Evolutionary conservation across 495 filamentous ascomycete species (phyloP).

Genomic region (Neurospora cerealis): DNA sequence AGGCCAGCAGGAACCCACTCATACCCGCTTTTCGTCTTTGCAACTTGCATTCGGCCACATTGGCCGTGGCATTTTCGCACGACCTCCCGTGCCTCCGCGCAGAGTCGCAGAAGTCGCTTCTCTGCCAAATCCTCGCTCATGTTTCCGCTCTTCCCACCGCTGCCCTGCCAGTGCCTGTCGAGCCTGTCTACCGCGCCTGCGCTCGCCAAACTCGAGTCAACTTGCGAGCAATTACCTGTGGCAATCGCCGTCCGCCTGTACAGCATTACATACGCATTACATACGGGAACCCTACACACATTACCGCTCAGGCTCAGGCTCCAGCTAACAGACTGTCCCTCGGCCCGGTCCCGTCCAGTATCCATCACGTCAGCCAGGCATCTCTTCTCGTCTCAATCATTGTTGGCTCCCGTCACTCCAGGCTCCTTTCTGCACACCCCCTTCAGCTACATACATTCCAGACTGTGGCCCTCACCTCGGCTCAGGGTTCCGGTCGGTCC

Average conservation of each 20-base stretch:
- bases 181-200: not conserved
- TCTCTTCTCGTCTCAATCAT: not conserved
- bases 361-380: not conserved
- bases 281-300: not conserved
- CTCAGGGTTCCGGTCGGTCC: not conserved
- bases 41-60: conserved; percentile 5
- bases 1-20: conserved; percentile 1
- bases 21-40: conserved; percentile 8
- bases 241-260: not conserved
- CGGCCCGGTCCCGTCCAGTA: not conserved
- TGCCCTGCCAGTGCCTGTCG: not conserved
- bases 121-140: not conserved
- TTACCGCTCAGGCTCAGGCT: not conserved
- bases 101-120: not conserved
- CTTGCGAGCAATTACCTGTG: not conserved
- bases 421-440: not conserved
- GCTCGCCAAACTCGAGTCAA: not conserved
- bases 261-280: not conserved
- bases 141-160: conserved; percentile 3
- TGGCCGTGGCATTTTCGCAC: conserved; percentile 19
- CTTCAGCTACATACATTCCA: not conserved
- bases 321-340: not conserved
- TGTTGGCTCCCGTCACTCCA: not conserved
- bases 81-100: not conserved
- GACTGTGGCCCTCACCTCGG: not conserved